phyloP scores from a whole-genome alignment of 148 eudicot genomes.

The Drosera capensis region DNA sequence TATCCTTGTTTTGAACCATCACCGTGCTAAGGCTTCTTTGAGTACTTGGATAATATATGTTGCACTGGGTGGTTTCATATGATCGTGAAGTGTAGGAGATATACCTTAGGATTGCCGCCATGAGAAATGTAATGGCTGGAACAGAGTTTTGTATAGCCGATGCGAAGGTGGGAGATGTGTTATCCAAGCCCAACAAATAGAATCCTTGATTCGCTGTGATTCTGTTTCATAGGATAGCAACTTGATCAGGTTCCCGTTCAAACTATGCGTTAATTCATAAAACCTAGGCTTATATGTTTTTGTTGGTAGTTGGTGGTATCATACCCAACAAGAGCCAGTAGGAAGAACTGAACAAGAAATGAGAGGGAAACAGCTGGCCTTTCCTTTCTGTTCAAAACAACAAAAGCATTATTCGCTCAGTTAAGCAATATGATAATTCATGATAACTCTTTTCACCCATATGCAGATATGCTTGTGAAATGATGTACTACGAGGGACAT shows the following conservation, averaged over 20 bases:
- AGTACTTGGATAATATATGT: too few species aligned
- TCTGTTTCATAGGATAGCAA: slow-evolving; percentile 16
- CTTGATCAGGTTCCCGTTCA: not conserved
- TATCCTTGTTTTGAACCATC: too few species aligned
- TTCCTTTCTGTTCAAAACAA: slow-evolving; percentile 45
- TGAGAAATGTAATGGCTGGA: slow-evolving; percentile 67
- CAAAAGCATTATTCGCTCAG: too few species aligned
- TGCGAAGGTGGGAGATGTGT: slow-evolving; percentile 68
- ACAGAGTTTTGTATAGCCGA: slow-evolving; percentile 84
- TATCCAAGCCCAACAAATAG: slow-evolving; percentile 57
- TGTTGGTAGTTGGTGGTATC: not conserved
- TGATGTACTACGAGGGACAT: not conserved
- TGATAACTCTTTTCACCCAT: too few species aligned
- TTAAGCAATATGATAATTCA: too few species aligned
- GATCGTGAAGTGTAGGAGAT: not conserved
- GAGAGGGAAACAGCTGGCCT: slow-evolving; percentile 66
- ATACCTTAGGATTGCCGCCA: slow-evolving; percentile 50
- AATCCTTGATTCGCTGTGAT: slow-evolving; percentile 84
- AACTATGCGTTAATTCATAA: too few species aligned
- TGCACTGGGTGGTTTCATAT: too few species aligned
- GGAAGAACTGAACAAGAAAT: slow-evolving; percentile 51
- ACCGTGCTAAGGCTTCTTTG: too few species aligned
- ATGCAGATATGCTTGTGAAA: not conserved
- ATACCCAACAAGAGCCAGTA: slow-evolving; percentile 66
- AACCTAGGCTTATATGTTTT: not conserved